Evolutionary conservation across 352 stramenopile genomes (phyloP), one percentile per base, ranked within the genome.

Genomic region (Pythium vanterpoolii): DNA sequence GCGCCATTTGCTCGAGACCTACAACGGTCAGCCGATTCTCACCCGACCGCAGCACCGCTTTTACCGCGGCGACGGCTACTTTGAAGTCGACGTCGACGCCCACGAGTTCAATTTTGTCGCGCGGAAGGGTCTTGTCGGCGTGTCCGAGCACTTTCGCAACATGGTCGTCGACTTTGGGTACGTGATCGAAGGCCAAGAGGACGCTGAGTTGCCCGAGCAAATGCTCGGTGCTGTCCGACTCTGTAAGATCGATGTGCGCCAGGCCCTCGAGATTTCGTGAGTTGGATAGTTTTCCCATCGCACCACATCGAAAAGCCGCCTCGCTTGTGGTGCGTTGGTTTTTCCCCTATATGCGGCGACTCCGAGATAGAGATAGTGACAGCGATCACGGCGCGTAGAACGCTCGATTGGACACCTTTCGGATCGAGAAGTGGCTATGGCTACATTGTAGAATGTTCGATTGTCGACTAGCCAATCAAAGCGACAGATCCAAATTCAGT

Each of bases 121-220:
- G 14, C 79, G 83, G 21, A 90, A 89, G 47, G 81, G 81, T 1
- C 71, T 93, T 1, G 79, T 82, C 0, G 81, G 83, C 0, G 79
- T 93, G 19, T 83, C 83, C 0, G 76, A 79, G 14, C 83, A 93
- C 56, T 87, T 89, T 42, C 73, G 74, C 38, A 86, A 88, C 65
- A 93, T 93, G 83, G 62, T 91, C 23, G 68, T 93, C 24, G 83
- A 93, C 65, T 93, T 93, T 74, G 83, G 81, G 21, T 91, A 88
- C 56, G 81, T 93, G 16, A 59, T 93, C 1, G 83, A 93, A 59
- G 83, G 83, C 7, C 81, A 93, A 38, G 81, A 93, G 44, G 81
- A 91, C 61, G 7, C 74, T 11, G 83, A 93, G 38, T 68, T 93
- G 21, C 83, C 83, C 3, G 83, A 93, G 44, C 83, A 91, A 45